Evolutionary conservation across 768 basidiomycete species (phyloP).

Genomic region (Pholiota microspora): DNA sequence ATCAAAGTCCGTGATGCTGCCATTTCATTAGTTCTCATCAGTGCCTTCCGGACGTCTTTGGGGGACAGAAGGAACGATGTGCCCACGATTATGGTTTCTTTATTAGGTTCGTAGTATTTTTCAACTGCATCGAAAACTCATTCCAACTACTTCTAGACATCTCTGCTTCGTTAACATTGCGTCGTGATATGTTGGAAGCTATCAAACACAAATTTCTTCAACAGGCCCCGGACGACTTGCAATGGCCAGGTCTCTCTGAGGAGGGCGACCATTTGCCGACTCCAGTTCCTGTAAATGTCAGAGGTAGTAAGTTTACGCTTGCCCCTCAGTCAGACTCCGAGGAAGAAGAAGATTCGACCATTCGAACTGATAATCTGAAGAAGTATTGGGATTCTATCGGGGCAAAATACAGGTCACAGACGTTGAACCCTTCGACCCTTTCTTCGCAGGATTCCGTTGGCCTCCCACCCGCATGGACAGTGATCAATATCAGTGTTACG

Average conservation of each 20-base stretch:
- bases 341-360: slow-evolving; percentile 33
- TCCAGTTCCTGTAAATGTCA: slow-evolving; percentile 12
- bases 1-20: slow-evolving; percentile 73
- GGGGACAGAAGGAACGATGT: slow-evolving; percentile 53
- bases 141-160: slow-evolving; percentile 46
- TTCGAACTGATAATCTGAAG: slow-evolving; percentile 32
- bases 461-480: slow-evolving; percentile 79
- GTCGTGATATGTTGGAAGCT: slow-evolving; percentile 83
- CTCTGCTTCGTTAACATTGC: slow-evolving; percentile 73
- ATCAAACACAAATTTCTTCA: slow-evolving; percentile 67
- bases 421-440: slow-evolving; percentile 38
- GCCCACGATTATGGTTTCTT: slow-evolving; percentile 54
- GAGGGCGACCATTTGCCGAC: slow-evolving; percentile 40
- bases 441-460: slow-evolving; percentile 37
- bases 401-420: slow-evolving; percentile 49
- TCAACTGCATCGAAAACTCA: not conserved
- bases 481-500: slow-evolving; percentile 80
- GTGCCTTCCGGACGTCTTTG: slow-evolving; percentile 78
- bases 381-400: slow-evolving; percentile 64
- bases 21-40: slow-evolving; percentile 66
- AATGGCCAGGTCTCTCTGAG: slow-evolving; percentile 63
- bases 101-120: slow-evolving; percentile 51
- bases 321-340: slow-evolving; percentile 28
- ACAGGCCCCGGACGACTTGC: slow-evolving; percentile 55
- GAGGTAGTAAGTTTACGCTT: slow-evolving; percentile 15